phyloP scores from a whole-genome alignment of 2,329 filamentous ascomycete genomes.

The Lecanosticta acicola region DNA sequence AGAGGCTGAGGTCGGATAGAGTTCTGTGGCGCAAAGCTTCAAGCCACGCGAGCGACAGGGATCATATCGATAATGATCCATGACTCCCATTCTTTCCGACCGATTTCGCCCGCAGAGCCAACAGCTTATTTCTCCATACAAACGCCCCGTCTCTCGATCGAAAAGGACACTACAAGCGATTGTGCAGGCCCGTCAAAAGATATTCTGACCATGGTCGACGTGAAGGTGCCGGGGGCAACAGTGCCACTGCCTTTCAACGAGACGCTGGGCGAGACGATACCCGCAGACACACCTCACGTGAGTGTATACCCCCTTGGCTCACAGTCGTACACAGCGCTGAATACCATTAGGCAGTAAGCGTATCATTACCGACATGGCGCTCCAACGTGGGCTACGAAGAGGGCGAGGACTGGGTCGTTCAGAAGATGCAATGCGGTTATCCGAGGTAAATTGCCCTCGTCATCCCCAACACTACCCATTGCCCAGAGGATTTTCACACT shows the following conservation, averaged over 20 bases:
- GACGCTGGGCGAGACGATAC: slow-evolving; percentile 61
- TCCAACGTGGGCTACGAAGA: slow-evolving; percentile 93
- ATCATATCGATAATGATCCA: slow-evolving; percentile 1
- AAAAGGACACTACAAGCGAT: not conserved
- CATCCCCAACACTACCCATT: no score
- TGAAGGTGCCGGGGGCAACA: slow-evolving; percentile 18
- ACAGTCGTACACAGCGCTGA: slow-evolving; percentile 7
- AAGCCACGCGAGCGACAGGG: slow-evolving; percentile 3
- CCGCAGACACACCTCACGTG: slow-evolving; percentile 73
- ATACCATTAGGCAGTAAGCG: slow-evolving; percentile 72
- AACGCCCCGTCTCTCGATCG: not conserved
- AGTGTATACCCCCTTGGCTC: slow-evolving; percentile 40
- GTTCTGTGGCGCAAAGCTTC: slow-evolving; percentile 1
- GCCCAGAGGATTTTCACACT: slow-evolving; percentile 4
- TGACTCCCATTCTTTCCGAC: not conserved
- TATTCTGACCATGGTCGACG: slow-evolving; percentile 1
- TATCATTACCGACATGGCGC: slow-evolving; percentile 89
- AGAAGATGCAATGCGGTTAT: slow-evolving; percentile 83
- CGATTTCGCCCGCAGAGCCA: not conserved
- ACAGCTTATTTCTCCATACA: not conserved
- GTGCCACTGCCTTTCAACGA: slow-evolving; percentile 30
- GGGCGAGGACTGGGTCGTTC: slow-evolving; percentile 78
- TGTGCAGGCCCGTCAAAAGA: no score
- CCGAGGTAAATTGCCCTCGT: slow-evolving; percentile 56
- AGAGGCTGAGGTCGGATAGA: not conserved